A percentile compares a stretch with the other conserved stretches of the same genome.
phyloP scores from a whole-genome alignment of 371 early-diverging fungal species.

The Entomophthora muscae region DNA sequence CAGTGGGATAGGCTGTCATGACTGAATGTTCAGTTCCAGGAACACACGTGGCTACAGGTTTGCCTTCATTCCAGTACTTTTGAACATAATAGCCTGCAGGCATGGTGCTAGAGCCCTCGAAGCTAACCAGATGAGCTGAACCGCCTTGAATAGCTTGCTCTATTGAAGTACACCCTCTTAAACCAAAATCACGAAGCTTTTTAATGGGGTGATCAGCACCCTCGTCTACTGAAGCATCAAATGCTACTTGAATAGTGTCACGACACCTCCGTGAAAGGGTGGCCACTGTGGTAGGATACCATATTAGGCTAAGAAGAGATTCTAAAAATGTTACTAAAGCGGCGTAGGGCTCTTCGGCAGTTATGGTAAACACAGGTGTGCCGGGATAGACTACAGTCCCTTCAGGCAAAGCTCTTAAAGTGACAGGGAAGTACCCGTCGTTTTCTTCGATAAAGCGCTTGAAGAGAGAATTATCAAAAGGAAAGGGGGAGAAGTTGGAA shows the following conservation, averaged over 20 bases:
- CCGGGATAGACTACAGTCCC: constrained; percentile 59
- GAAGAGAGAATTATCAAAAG: constrained; percentile 59
- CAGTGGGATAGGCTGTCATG: constrained; percentile 51
- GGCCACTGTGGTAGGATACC: constrained; percentile 73
- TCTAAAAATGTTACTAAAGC: constrained; percentile 64
- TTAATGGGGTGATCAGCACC: constrained; percentile 18
- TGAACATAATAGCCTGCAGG: constrained; percentile 59
- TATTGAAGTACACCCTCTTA: constrained; percentile 65
- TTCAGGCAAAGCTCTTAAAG: constrained; percentile 49
- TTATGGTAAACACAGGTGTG: constrained; percentile 56
- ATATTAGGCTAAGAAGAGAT: constrained; percentile 56
- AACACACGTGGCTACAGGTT: constrained; percentile 48
- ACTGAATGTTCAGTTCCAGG: constrained; percentile 82
- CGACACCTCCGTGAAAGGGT: constrained; percentile 48
- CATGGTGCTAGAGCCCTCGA: constrained; percentile 59
- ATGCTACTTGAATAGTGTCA: constrained; percentile 30
- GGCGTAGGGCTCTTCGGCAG: constrained; percentile 47
- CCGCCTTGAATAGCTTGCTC: constrained; percentile 76
- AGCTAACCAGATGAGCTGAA: constrained; percentile 60
- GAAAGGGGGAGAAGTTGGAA: constrained; percentile 31
- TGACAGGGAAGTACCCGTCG: constrained; percentile 64
- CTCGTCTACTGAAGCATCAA: constrained; percentile 42
- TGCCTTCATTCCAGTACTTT: constrained; percentile 42
- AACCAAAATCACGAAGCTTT: constrained; percentile 72
- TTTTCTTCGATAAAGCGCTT: constrained; percentile 42